Evolutionary conservation across 1,284 basidiomycete species (phyloP).

Genomic region (Cystobasidium pallidum): DNA sequence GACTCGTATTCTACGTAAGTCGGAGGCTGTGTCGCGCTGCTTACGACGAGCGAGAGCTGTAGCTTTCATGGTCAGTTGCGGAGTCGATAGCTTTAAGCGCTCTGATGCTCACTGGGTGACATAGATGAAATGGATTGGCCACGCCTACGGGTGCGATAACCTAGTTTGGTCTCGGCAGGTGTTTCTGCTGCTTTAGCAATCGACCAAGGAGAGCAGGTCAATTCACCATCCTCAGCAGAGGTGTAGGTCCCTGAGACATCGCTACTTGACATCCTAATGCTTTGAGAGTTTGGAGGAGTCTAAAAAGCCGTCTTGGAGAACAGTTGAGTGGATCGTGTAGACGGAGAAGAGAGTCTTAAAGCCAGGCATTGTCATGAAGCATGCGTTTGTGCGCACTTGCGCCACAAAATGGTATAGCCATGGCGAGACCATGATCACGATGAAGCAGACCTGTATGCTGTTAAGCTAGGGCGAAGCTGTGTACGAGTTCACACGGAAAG

Average conservation of each 20-base stretch:
- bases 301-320: too few species aligned
- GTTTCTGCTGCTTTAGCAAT: background rate
- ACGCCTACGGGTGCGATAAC: constrained; percentile 2
- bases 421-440: background rate
- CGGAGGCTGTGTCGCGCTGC: constrained; percentile 19
- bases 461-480: background rate
- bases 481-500: background rate
- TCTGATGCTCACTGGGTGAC: background rate
- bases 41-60: background rate
- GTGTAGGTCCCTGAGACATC: constrained; percentile 5
- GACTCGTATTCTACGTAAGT: constrained; percentile 19
- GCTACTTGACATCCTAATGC: background rate
- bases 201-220: background rate
- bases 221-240: background rate
- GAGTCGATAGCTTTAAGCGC: background rate
- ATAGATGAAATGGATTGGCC: constrained; percentile 19
- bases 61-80: background rate
- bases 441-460: background rate
- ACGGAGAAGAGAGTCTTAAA: too few species aligned
- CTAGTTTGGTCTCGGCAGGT: background rate
- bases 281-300: background rate
- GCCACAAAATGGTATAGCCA: background rate
- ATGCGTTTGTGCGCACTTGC: too few species aligned
- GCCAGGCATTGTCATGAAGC: too few species aligned
- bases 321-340: too few species aligned